These are phyloP conservation scores for Pseudogymnoascus sp. DNA, from an alignment of 2,329 filamentous ascomycete genomes.

Conservation along the genomic window DNA sequence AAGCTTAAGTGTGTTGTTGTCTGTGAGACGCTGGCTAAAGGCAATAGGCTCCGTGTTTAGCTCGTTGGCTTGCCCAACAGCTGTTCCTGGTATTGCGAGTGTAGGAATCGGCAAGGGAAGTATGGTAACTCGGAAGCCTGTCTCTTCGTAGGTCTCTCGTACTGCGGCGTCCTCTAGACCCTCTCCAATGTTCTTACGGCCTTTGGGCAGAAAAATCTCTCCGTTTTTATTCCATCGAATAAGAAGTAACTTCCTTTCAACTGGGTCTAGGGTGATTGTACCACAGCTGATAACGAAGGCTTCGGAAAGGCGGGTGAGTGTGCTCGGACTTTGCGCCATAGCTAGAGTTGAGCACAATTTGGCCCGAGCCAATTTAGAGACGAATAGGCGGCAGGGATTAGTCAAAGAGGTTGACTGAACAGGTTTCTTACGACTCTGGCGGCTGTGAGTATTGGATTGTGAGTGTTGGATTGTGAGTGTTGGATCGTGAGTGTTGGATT, in stretches of 20 bases:
- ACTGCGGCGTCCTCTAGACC: not conserved
- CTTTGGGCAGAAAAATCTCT: not conserved
- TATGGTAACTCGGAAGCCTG: not conserved
- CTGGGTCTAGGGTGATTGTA: not conserved
- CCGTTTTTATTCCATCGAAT: not conserved
- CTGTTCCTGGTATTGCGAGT: not conserved
- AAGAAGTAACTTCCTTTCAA: not conserved
- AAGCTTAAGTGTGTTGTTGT: not conserved
- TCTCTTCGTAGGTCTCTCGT: not conserved
- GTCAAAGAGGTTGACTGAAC: not conserved
- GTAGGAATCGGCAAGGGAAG: not conserved
- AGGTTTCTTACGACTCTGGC: not conserved
- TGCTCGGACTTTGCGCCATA: not conserved
- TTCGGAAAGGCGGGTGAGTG: not conserved
- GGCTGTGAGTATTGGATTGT: not conserved
- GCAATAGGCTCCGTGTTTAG: not conserved
- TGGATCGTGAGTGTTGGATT: not conserved
- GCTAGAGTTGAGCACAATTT: not conserved
- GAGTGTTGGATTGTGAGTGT: not conserved
- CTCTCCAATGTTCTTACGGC: not conserved
- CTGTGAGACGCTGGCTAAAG: not conserved
- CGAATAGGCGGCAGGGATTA: not conserved
- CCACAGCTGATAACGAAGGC: not conserved
- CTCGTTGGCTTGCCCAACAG: not conserved
- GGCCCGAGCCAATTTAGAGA: not conserved